phyloP scores from a whole-genome alignment of 306 rosid genomes.

The Parietaria judaica region DNA sequence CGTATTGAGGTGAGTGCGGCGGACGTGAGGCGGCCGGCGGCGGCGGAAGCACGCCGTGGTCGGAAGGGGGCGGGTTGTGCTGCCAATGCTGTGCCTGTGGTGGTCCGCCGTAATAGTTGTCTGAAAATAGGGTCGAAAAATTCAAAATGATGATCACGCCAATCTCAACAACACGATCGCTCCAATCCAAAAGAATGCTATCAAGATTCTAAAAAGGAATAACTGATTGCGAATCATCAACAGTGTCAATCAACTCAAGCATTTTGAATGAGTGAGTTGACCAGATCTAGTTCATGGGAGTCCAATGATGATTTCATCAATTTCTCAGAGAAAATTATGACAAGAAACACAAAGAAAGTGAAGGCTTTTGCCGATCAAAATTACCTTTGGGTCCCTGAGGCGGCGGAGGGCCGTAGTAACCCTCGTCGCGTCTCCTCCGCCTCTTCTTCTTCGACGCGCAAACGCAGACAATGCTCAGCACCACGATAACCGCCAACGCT shows the following conservation, averaged over 20 bases:
- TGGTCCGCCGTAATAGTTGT: slow-evolving; percentile 48
- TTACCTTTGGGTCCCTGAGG: slow-evolving; percentile 58
- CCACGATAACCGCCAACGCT: slow-evolving; percentile 48
- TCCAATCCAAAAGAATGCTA: too few relatives aligned
- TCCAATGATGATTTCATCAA: neutral
- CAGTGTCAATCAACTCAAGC: too few relatives aligned
- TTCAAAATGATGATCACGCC: neutral
- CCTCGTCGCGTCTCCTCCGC: slow-evolving; percentile 53
- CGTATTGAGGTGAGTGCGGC: slow-evolving; percentile 25
- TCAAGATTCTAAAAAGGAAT: too few relatives aligned
- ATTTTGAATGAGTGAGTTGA: neutral
- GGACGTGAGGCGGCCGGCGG: slow-evolving; percentile 56
- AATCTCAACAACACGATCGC: too few relatives aligned
- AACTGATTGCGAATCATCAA: too few relatives aligned
- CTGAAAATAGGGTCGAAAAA: slow-evolving; percentile 33
- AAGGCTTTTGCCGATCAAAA: too few relatives aligned
- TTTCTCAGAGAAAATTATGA: too few relatives aligned
- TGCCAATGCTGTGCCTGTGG: slow-evolving; percentile 48
- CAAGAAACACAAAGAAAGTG: too few relatives aligned
- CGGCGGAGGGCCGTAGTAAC: slow-evolving; percentile 42
- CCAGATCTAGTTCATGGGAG: neutral
- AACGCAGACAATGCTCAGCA: slow-evolving; percentile 47
- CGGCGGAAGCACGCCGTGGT: slow-evolving; percentile 37
- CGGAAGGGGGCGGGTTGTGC: slow-evolving; percentile 56
- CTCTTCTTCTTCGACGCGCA: slow-evolving; percentile 63